Evolutionary conservation across 108 stramenopile genomes (phyloP), one percentile per base, ranked within the genome.

Genomic region (Discostella stelligeroides): DNA sequence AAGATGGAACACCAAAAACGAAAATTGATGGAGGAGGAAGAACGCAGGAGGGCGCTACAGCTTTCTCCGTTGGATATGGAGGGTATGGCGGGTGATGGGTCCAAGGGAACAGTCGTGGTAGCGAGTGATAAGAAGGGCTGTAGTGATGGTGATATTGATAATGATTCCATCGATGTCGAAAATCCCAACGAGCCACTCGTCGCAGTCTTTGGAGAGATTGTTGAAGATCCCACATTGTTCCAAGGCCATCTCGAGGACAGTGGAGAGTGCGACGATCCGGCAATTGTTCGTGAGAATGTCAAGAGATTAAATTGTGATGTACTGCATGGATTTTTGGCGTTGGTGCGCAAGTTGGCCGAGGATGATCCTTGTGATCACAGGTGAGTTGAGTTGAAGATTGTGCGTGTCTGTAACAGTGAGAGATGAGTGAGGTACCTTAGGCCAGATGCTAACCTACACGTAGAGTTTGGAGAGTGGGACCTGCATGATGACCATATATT

Each of bases 151-250:
- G 39, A 82, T 18, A 74, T 75, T 0, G 86, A 87, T 18, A 83
- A 91, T 30, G 87, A 84, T 29, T 85, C 87, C 20, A 88, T 85
- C 10, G 86, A 88, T 66, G 53, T 48, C 9, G 25, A 77, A 34
- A 63, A 77, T 60, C 64, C 77, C 20, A 79, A 68, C 45, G 78
- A 79, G 37, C 50, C 65, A 4, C 82, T 94, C 9, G 87, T 94
- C 28, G 93, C 85, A 0, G 84, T 90, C 14, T 91, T 94, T 86
- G 90, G 90, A 29, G 88, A 94, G 71, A 87, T 94, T 68, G 90
- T 91, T 18, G 93, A 94, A 66, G 92, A 94, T 80, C 92, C 92
- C 0, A 64, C 85, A 29, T 55, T 88, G 6, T 83, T 88, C 5
- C 34, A 34, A 6, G 34, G 34, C 6, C 34, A 34, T 34, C 5